phyloP scores from a whole-genome alignment of 2,329 filamentous ascomycete species.

The Ceratocystis colombiana region DNA sequence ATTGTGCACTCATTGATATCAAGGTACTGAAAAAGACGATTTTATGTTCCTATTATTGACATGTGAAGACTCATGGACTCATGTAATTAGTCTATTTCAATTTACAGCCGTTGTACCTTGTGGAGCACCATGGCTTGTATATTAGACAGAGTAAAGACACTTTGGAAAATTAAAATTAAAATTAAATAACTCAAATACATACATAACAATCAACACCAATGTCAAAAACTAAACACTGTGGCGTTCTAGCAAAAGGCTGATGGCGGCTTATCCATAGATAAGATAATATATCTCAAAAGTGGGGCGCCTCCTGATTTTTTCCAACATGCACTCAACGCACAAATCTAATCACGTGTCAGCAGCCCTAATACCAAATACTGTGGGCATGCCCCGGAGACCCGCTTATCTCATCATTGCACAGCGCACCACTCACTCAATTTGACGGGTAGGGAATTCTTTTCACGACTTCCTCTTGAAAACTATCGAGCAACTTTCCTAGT shows the following conservation, averaged over 20 bases:
- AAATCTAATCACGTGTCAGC: constrained; percentile 25
- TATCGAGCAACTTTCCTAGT: constrained; percentile 26
- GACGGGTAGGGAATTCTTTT: constrained; percentile 23
- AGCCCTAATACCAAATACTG: constrained; percentile 26
- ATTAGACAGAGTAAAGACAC: no score
- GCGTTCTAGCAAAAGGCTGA: neutral
- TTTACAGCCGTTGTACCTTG: no score
- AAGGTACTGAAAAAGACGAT: no score
- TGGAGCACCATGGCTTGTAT: no score
- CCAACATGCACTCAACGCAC: neutral
- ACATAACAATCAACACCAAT: no score
- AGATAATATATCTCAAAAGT: neutral
- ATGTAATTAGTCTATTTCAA: no score
- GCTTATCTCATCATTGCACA: constrained; percentile 25
- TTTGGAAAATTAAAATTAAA: no score
- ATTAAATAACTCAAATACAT: no score
- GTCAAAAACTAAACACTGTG: no score
- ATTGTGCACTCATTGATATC: no score
- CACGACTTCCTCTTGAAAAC: constrained; percentile 24
- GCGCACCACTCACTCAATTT: constrained; percentile 24
- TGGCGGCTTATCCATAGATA: neutral
- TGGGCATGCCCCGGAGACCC: constrained; percentile 25
- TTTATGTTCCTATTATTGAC: no score
- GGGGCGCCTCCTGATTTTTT: neutral
- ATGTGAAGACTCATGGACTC: no score